These are phyloP conservation scores for Podospora sp. DNA, from an alignment of 495 filamentous ascomycete species.

Conservation along the genomic window DNA sequence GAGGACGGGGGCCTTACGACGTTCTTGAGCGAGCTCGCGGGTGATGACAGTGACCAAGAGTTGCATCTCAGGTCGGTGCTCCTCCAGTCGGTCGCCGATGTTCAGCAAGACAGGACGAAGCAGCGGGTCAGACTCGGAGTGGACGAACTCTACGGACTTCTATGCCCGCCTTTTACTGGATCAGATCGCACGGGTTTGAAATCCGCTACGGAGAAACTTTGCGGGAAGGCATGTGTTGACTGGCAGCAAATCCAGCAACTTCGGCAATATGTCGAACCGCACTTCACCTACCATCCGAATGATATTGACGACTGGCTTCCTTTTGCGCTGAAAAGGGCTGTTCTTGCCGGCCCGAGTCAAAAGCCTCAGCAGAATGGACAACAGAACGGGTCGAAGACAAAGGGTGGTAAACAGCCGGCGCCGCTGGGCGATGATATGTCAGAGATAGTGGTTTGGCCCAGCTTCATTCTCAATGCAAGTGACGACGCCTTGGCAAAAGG, in stretches of 20 bases:
- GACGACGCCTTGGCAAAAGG: not conserved
- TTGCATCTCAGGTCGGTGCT: slow-evolving; percentile 29
- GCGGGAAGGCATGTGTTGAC: not conserved
- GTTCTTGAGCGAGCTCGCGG: slow-evolving; percentile 18
- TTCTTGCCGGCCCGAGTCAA: not conserved
- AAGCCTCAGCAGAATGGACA: not conserved
- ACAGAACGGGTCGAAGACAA: not conserved
- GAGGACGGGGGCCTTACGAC: slow-evolving; percentile 1
- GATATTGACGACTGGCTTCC: not conserved
- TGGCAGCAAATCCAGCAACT: slow-evolving; percentile 24
- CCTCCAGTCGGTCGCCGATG: slow-evolving; percentile 5
- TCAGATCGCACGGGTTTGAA: not conserved
- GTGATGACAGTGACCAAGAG: slow-evolving; percentile 15
- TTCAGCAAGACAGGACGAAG: not conserved
- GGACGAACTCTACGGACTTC: not conserved
- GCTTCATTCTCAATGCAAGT: slow-evolving; percentile 11
- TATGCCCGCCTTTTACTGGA: not conserved
- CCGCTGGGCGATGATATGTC: not conserved
- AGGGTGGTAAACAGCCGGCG: not conserved
- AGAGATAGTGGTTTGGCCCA: slow-evolving; percentile 25
- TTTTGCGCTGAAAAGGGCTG: not conserved
- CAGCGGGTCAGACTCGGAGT: slow-evolving; percentile 4
- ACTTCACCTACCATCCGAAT: not conserved
- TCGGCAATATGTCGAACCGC: slow-evolving; percentile 13
- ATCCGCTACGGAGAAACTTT: not conserved